Conservation (phyloP, 371 early-diverging fungal genomes). For the Zopfochytrium polystomum region DNA sequence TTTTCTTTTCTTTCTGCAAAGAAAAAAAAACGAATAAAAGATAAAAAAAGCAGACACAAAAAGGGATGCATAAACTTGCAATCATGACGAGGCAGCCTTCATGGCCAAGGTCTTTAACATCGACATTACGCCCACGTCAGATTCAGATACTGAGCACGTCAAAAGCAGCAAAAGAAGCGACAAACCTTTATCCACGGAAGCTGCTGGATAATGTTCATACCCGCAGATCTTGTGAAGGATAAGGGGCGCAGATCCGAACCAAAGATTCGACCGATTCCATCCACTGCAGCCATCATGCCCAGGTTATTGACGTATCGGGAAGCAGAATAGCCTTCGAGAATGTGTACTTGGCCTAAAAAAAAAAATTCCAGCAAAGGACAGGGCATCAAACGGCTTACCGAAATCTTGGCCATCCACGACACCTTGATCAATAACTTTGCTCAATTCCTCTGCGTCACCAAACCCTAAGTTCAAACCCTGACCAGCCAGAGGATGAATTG, state of each 20-base stretch:
- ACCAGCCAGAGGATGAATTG: conserved; percentile 93
- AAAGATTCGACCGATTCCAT: conserved; percentile 77
- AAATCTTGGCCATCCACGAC: conserved; percentile 75
- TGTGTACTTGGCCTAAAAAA: conserved; percentile 21
- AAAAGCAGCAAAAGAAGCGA: not conserved
- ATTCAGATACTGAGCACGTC: too few species aligned
- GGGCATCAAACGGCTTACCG: conserved; percentile 39
- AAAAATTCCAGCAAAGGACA: conserved; percentile 1
- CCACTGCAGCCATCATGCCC: conserved; percentile 80
- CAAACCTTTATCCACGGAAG: conserved; percentile 57
- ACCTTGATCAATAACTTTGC: conserved; percentile 60
- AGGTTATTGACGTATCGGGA: conserved; percentile 76
- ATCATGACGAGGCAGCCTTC: conserved; percentile 10
- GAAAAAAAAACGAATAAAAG: too few species aligned
- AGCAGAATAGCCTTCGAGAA: conserved; percentile 71
- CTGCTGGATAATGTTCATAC: conserved; percentile 61
- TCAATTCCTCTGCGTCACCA: conserved; percentile 74
- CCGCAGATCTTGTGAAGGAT: conserved; percentile 66
- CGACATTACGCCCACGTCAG: conserved; percentile 1
- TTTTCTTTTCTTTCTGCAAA: too few species aligned
- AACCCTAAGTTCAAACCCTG: conserved; percentile 94
- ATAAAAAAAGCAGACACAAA: too few species aligned
- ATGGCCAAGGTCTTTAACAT: conserved; percentile 17
- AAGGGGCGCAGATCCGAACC: conserved; percentile 59
- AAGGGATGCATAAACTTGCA: not conserved